Evolutionary conservation across 345 rosid species (phyloP).

Genomic region (Citrus reticulata): DNA sequence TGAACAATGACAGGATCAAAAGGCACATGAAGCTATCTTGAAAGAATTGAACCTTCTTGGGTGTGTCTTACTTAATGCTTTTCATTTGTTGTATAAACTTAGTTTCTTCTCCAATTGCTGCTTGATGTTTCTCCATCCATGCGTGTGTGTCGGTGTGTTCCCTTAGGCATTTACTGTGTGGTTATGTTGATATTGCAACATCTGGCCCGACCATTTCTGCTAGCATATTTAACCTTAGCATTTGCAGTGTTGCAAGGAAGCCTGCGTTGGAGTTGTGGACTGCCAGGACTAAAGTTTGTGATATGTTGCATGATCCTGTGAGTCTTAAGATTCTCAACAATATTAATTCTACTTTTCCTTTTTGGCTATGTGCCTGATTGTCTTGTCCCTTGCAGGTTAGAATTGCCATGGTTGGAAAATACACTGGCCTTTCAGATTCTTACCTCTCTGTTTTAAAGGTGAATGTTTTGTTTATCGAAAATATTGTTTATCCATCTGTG

Average conservation of each 20-base stretch:
- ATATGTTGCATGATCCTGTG: conserved; percentile 64
- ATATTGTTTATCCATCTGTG: not conserved
- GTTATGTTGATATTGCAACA: conserved; percentile 2
- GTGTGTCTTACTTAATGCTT: conserved; percentile 42
- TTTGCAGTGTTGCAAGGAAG: conserved; percentile 55
- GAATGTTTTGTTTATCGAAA: not conserved
- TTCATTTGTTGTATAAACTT: not conserved
- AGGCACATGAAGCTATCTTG: conserved; percentile 81
- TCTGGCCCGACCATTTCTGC: not conserved
- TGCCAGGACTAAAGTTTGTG: conserved; percentile 70
- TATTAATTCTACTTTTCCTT: not conserved
- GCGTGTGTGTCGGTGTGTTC: not conserved
- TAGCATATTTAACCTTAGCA: conserved; percentile 3
- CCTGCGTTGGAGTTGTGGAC: conserved; percentile 81
- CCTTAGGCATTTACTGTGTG: not conserved
- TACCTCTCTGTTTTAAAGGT: conserved; percentile 82
- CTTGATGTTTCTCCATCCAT: not conserved
- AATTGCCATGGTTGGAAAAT: conserved; percentile 85
- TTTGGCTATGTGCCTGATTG: conserved; percentile 4
- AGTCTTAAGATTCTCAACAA: conserved; percentile 17
- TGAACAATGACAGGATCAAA: conserved; percentile 64
- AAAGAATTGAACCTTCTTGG: conserved; percentile 63
- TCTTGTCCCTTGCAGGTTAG: conserved; percentile 45
- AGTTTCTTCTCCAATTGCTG: not conserved
- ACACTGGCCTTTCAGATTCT: conserved; percentile 70